Evolutionary conservation across 768 basidiomycete genomes (phyloP), one percentile per base, ranked within the genome.

Genomic region (Boletus patriciae): DNA sequence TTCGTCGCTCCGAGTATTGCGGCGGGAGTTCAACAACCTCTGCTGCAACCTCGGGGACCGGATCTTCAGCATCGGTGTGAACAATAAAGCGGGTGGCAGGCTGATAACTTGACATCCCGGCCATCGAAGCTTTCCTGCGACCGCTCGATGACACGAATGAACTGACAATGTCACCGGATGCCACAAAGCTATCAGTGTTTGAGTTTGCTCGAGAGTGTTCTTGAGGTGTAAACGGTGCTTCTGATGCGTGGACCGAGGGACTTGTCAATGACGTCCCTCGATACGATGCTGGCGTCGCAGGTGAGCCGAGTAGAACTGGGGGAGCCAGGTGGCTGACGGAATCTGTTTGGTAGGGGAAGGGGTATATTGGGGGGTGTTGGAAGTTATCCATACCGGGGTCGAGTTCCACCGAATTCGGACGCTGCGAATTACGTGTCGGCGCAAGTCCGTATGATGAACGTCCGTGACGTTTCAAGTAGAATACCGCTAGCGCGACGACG

Each of bases 21-120:
- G 88, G 88, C 27, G 89, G 89, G n/a, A 90, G 77, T 71, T 91
- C 89, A 7, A 90, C 78, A 21, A 88, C 72, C 7, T 78, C 87
- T 18, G 80, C 71, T 54, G 78, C 75, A 50, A 75, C 75, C 40
- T 70, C 73, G 8, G 81, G 74, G 11, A 73, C 38, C 13, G 65
- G 71, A 62, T 90, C 88, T 51, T 87, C 87, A 9, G 79, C 80
- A 66, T 90, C 90, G 4, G 83, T 85, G 60, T 90, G 88, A 7
- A 89, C 60, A 54, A 90, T 77, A 66, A 83, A 86, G 46, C 85
- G 80, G 21, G 85, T 73, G 5, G 79, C 72, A 34, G 66, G 58
- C 44, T 69, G 76, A 61, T 81, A 77, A 15, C 60, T 52, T 7
- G 76, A 61, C 29, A 70, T 54, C 19, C 80, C 81, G n/a, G 82